phyloP scores from a whole-genome alignment of 192 early-diverging fungal species.

The Tieghemiomyces parasiticus region DNA sequence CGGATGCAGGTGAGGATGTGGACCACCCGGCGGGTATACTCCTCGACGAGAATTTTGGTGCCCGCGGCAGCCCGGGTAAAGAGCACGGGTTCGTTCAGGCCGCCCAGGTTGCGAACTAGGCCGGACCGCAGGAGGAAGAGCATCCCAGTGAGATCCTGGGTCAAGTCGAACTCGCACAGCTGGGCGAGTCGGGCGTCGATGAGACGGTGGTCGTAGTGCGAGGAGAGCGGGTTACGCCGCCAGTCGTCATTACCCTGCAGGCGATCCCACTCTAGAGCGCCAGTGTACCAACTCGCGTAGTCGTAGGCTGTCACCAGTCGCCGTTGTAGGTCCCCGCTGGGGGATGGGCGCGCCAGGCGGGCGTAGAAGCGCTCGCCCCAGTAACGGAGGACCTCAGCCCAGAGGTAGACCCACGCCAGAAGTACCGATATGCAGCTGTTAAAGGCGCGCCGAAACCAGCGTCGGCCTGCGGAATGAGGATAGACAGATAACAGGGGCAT shows the following conservation, averaged over 20 bases:
- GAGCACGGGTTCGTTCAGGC: constrained; percentile 43
- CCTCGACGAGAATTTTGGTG: constrained; percentile 61
- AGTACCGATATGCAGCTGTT: not conserved
- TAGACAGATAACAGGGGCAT: too few relatives aligned
- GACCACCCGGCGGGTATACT: constrained; percentile 57
- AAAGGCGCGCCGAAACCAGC: not conserved
- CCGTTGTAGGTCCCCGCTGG: too few relatives aligned
- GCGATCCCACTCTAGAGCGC: not conserved
- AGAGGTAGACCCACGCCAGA: constrained; percentile 10
- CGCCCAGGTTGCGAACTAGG: constrained; percentile 57
- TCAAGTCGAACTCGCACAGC: constrained; percentile 26
- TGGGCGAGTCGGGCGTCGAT: constrained; percentile 36
- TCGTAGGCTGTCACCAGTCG: not conserved
- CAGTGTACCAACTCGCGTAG: not conserved
- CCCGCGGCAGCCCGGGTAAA: constrained; percentile 40
- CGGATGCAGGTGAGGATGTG: constrained; percentile 1
- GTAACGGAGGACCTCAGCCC: constrained; percentile 8
- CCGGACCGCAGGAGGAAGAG: constrained; percentile 49
- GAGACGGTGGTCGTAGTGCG: constrained; percentile 46
- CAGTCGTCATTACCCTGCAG: constrained; percentile 25
- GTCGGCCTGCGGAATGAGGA: not conserved
- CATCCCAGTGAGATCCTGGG: constrained; percentile 35
- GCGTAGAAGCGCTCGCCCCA: not conserved
- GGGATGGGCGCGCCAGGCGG: not conserved
- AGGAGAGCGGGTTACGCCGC: constrained; percentile 34